Evolutionary conservation across 2,329 filamentous ascomycete species (phyloP).

Genomic region (Aspergillus aculeatinus): DNA sequence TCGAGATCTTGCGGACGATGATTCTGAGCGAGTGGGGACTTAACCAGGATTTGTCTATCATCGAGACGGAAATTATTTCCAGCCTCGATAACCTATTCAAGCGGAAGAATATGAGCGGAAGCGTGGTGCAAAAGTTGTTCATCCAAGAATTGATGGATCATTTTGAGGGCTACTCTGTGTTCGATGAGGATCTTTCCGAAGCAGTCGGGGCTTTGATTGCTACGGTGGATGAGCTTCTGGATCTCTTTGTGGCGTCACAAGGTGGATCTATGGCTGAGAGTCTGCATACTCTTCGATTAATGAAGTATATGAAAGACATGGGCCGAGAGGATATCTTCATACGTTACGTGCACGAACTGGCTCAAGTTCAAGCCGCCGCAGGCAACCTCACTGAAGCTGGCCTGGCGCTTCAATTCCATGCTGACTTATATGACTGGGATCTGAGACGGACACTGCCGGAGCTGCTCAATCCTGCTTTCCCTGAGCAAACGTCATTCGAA

Average conservation of each 20-base stretch:
- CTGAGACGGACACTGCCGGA: conserved; percentile 64
- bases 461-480: conserved; percentile 72
- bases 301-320: conserved; percentile 97
- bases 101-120: conserved; percentile 81
- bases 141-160: conserved; percentile 78
- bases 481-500: conserved; percentile 83
- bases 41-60: conserved; percentile 84
- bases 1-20: conserved; percentile 95
- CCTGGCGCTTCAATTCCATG: conserved; percentile 82
- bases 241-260: conserved; percentile 86
- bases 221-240: conserved; percentile 86
- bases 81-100: conserved; percentile 90
- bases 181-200: conserved; percentile 71
- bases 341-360: conserved; percentile 90
- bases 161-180: conserved; percentile 69
- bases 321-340: conserved; percentile 97
- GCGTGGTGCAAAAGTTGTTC: conserved; percentile 87
- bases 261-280: conserved; percentile 73
- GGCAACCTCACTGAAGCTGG: conserved; percentile 85
- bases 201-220: conserved; percentile 76
- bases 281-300: conserved; percentile 83
- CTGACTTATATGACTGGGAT: conserved; percentile 91
- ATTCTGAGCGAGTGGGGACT: conserved; percentile 97
- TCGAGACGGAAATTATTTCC: conserved; percentile 96
- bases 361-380: conserved; percentile 70